phyloP scores from a whole-genome alignment of 306 rosid species.

The Erythrophleum fordii region DNA sequence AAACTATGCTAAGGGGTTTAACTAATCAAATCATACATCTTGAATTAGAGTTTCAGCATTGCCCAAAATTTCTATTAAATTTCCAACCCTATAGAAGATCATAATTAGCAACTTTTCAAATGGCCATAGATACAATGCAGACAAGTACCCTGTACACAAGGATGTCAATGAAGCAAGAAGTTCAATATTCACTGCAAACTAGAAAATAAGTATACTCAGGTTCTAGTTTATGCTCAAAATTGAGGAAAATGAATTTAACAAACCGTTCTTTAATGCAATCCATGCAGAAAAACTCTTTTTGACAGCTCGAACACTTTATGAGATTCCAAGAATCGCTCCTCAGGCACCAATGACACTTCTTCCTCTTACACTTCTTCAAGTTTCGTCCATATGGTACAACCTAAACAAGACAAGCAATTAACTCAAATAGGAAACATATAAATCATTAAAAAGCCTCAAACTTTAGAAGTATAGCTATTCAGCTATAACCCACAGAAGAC shows the following conservation, averaged over 20 bases:
- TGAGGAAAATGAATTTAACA: slow-evolving; percentile 20
- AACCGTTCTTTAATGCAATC: slow-evolving; percentile 91
- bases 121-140: slow-evolving; percentile 1
- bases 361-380: slow-evolving; percentile 65
- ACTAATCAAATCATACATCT: slow-evolving; percentile 33
- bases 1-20: background rate
- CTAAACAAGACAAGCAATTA: slow-evolving; percentile 40
- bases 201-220: slow-evolving; percentile 6
- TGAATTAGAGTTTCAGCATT: slow-evolving; percentile 21
- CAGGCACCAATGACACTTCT: slow-evolving; percentile 89
- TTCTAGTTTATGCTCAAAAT: slow-evolving; percentile 15
- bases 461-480: background rate
- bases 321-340: slow-evolving; percentile 70
- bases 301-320: slow-evolving; percentile 79
- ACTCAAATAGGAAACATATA: slow-evolving; percentile 4
- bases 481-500: slow-evolving; percentile 9
- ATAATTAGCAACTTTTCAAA: background rate
- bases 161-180: slow-evolving; percentile 30
- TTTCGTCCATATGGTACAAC: slow-evolving; percentile 52
- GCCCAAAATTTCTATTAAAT: slow-evolving; percentile 9
- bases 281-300: slow-evolving; percentile 78
- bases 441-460: slow-evolving; percentile 16
- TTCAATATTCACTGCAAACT: slow-evolving; percentile 17
- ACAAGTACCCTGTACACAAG: background rate
- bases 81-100: background rate